These are phyloP conservation scores for Xylariaceae sp. DNA, from an alignment of 2,329 filamentous ascomycete genomes.

Conservation along the genomic window DNA sequence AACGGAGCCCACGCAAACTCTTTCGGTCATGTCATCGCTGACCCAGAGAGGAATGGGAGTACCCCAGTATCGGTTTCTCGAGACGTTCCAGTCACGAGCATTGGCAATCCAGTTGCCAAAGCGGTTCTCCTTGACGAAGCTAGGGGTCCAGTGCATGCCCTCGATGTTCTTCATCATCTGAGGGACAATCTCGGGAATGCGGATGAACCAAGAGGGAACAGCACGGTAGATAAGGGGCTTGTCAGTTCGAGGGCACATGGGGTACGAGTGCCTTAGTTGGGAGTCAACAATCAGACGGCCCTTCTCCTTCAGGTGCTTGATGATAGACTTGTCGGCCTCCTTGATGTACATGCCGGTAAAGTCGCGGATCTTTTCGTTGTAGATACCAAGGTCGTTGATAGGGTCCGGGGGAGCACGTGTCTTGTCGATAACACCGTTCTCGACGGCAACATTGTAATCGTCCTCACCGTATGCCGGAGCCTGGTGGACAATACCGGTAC, in stretches of 20 bases:
- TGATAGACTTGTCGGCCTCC: conserved; percentile 85
- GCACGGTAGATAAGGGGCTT: conserved; percentile 89
- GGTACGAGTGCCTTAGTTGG: conserved; percentile 85
- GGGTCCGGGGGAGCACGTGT: conserved; percentile 80
- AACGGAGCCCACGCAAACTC: conserved; percentile 79
- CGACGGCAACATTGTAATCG: conserved; percentile 80
- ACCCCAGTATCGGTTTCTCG: conserved; percentile 91
- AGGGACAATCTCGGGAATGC: conserved; percentile 75
- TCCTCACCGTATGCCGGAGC: conserved; percentile 92
- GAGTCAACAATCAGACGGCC: conserved; percentile 78
- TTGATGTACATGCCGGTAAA: conserved; percentile 88
- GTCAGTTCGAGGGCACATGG: conserved; percentile 92
- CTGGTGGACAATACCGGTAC: conserved; percentile 92
- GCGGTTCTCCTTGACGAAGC: conserved; percentile 82
- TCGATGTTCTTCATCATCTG: conserved; percentile 89
- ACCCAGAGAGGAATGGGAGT: conserved; percentile 90
- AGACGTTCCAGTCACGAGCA: conserved; percentile 93
- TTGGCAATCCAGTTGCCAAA: conserved; percentile 90
- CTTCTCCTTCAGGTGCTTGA: conserved; percentile 75
- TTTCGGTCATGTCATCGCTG: conserved; percentile 81
- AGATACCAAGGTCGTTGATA: conserved; percentile 77
- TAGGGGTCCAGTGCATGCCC: conserved; percentile 85
- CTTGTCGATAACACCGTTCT: conserved; percentile 71
- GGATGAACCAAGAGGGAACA: conserved; percentile 92
- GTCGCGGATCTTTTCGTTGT: conserved; percentile 69